phyloP scores from a whole-genome alignment of 805 yeast genomes.

The Metschnikowia similis region DNA sequence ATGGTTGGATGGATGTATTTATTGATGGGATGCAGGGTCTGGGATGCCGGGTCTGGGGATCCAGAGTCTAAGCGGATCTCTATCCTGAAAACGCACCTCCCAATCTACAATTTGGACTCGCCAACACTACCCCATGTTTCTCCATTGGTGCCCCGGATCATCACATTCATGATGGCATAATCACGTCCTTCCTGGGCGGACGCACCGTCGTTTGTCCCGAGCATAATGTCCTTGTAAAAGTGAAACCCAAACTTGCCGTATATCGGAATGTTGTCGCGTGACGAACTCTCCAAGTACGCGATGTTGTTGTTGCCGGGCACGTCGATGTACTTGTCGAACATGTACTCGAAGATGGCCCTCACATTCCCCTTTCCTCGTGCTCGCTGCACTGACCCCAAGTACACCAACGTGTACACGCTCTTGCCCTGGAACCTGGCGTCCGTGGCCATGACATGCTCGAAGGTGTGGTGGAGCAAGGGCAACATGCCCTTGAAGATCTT shows the following conservation, averaged over 20 bases:
- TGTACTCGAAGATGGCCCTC: slow-evolving; percentile 44
- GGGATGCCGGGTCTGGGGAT: too few species aligned
- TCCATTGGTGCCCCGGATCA: slow-evolving; percentile 38
- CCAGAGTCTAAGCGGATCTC: too few species aligned
- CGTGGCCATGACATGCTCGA: slow-evolving; percentile 38
- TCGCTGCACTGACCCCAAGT: slow-evolving; percentile 38
- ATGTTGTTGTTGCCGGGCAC: slow-evolving; percentile 27
- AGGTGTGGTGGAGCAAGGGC: slow-evolving; percentile 47
- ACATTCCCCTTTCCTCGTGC: slow-evolving; percentile 59
- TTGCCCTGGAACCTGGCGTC: slow-evolving; percentile 38
- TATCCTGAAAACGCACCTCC: too few species aligned
- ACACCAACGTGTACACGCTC: slow-evolving; percentile 40
- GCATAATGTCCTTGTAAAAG: slow-evolving; percentile 45
- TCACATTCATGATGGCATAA: slow-evolving; percentile 41
- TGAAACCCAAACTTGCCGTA: slow-evolving; percentile 50
- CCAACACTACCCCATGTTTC: slow-evolving; percentile 23
- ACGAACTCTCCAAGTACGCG: slow-evolving; percentile 50
- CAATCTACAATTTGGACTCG: slow-evolving; percentile 11
- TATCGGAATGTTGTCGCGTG: slow-evolving; percentile 46
- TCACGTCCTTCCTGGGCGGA: slow-evolving; percentile 34
- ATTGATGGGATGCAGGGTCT: neutral
- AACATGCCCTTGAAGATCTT: slow-evolving; percentile 49
- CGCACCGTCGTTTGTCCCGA: slow-evolving; percentile 28
- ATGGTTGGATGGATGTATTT: neutral
- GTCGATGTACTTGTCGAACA: slow-evolving; percentile 46